Conservation (phyloP, 2,329 filamentous ascomycete genomes). For the Metarhizium sp. region DNA sequence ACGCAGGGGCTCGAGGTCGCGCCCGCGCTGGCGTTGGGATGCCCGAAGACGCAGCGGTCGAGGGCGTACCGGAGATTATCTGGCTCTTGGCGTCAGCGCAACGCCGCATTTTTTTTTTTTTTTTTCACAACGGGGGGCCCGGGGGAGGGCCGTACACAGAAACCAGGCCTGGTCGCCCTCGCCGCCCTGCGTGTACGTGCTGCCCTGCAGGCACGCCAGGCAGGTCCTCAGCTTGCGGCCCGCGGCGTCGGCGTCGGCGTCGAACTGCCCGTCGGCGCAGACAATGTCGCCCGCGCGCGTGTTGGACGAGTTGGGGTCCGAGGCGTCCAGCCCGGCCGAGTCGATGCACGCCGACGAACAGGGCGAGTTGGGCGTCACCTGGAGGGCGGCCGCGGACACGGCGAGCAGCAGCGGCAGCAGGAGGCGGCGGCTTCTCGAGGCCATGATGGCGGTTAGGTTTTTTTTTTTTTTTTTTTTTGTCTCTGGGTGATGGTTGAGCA, state of each 20-base stretch:
- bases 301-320: constrained; percentile 36
- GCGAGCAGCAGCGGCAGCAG: background rate
- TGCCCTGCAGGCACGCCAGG: constrained; percentile 43
- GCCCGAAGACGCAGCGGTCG: constrained; percentile 43
- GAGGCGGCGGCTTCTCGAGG: background rate
- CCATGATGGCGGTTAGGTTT: no score
- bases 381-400: constrained; percentile 26
- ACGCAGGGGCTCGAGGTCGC: constrained; percentile 38
- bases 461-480: no score
- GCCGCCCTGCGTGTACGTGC: constrained; percentile 32
- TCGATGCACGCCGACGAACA: constrained; percentile 42
- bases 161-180: constrained; percentile 49
- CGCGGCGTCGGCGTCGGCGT: constrained; percentile 25
- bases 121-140: no score
- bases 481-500: no score
- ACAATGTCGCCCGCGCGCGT: constrained; percentile 35
- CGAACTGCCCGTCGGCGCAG: constrained; percentile 36
- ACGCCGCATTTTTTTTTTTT: no score
- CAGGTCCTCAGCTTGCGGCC: constrained; percentile 35
- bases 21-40: constrained; percentile 33
- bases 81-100: background rate
- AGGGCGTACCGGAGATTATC: constrained; percentile 46
- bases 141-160: constrained; percentile 37
- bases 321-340: constrained; percentile 13
- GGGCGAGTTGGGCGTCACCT: constrained; percentile 45